These are phyloP conservation scores for Boletus bicolor DNA, from an alignment of 768 basidiomycete genomes.

Conservation along the genomic window DNA sequence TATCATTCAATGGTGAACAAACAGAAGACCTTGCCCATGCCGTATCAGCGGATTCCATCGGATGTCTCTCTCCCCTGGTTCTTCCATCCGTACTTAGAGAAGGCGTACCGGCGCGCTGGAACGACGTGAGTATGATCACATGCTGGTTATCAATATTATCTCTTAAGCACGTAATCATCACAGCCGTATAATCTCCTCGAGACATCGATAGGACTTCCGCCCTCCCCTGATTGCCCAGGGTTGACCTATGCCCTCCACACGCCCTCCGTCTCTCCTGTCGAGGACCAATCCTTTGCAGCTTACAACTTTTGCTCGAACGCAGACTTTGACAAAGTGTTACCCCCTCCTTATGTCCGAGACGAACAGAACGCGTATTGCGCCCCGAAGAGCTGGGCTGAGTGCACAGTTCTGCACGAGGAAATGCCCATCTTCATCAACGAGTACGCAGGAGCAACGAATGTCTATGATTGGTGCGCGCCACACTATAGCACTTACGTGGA, in stretches of 20 bases:
- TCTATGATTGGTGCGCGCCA: constrained; percentile 28
- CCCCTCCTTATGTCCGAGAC: constrained; percentile 13
- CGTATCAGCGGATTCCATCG: constrained; percentile 23
- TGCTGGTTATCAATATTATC: constrained; percentile 7
- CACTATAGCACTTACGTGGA: constrained; percentile 15
- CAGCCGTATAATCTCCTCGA: constrained; percentile 35
- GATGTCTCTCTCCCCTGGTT: constrained; percentile 30
- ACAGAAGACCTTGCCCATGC: constrained; percentile 21
- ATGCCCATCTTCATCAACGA: constrained; percentile 32
- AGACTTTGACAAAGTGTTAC: constrained; percentile 10
- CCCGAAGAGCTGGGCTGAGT: constrained; percentile 30
- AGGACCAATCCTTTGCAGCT: constrained; percentile 17
- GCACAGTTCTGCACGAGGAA: constrained; percentile 11
- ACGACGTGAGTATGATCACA: constrained; percentile 29
- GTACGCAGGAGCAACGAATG: constrained; percentile 10
- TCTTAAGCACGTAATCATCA: constrained; percentile 20
- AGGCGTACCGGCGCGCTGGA: constrained; percentile 31
- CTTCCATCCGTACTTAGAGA: constrained; percentile 32
- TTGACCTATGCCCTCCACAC: constrained; percentile 27
- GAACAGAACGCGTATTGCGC: constrained; percentile 20
- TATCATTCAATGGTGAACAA: constrained; percentile 18
- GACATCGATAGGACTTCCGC: constrained; percentile 29
- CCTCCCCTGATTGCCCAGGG: constrained; percentile 20
- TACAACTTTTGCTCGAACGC: constrained; percentile 19
- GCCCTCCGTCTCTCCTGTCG: constrained; percentile 26